These are phyloP conservation scores for Coelastrella sp. DNA, from an alignment of 139 green algal genomes.

Conservation along the genomic window DNA sequence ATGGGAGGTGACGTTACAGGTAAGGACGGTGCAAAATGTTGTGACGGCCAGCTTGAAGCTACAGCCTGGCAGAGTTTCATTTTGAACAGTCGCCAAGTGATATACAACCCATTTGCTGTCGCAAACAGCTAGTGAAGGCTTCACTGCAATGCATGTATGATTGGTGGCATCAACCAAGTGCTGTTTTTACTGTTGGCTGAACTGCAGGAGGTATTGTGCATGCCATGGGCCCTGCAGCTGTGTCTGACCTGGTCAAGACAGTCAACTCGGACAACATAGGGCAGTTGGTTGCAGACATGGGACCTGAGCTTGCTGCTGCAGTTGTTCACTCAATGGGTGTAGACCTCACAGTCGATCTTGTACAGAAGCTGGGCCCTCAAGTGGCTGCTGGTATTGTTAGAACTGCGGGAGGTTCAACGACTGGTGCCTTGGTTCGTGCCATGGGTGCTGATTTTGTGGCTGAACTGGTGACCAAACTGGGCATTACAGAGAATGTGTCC, in stretches of 20 bases:
- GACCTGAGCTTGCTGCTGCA: slow-evolving; percentile 28
- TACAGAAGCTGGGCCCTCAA: slow-evolving; percentile 17
- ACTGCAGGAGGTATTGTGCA: slow-evolving; percentile 43
- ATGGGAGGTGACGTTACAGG: slow-evolving; percentile 14
- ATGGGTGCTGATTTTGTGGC: slow-evolving; percentile 47
- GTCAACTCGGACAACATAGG: slow-evolving; percentile 30
- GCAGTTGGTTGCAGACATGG: slow-evolving; percentile 40
- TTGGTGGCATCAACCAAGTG: not conserved
- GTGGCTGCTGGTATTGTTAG: slow-evolving; percentile 43
- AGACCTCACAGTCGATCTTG: slow-evolving; percentile 30
- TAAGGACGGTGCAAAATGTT: not conserved
- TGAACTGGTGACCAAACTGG: slow-evolving; percentile 34
- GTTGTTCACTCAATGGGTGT: slow-evolving; percentile 52
- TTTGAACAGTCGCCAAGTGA: not conserved
- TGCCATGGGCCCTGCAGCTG: slow-evolving; percentile 28
- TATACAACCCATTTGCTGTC: not conserved
- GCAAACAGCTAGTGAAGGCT: not conserved
- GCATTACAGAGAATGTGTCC: slow-evolving; percentile 16
- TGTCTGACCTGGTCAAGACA: slow-evolving; percentile 28
- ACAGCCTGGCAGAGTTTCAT: too few relatives aligned
- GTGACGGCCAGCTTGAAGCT: too few relatives aligned
- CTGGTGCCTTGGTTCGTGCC: slow-evolving; percentile 22
- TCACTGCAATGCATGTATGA: not conserved
- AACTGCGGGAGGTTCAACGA: not conserved
- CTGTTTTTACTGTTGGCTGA: not conserved